Evolutionary conservation across 2,329 filamentous ascomycete genomes (phyloP), one percentile per base, ranked within the genome.

Genomic region (Beauveria sp.): DNA sequence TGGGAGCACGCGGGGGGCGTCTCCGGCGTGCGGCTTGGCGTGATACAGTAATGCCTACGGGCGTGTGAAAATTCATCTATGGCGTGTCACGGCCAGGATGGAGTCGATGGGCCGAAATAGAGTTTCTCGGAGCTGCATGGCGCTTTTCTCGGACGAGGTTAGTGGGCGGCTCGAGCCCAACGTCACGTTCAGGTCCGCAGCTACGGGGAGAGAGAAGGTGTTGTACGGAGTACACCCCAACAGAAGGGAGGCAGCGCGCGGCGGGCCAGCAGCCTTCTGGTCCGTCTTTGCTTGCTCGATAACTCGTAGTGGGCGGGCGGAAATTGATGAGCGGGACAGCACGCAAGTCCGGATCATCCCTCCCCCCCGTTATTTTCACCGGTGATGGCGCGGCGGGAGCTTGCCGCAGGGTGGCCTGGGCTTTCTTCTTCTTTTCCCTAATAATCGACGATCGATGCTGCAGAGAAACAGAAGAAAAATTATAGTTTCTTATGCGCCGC

Each of bases 111-210:
- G 58, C 58, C 40, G 26, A 60, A 60, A 60, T 60, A 60, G 58
- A 60, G 58, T 60, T 60, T 53, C 40, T 34, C 20, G 40, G 12
- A 51, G 42, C 42, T 53, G 40, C 58, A 60, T 54, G 50, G 50
- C 58, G 58, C 58, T 20, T 53, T 38, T 26, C 58, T 60, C 40
- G 49, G 58, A 48, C 50, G 58, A 60, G 58, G 46, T 45, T 60
- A 60, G 58, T 51, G 49, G 58, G 49, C 49, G 58, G 58, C 50
- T 60, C 49, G 58, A 60, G 58, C 58, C 55, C 26, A 60, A 52
- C 50, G 42, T 60, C 58, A 54, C 49, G 31, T 34, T 53, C 57
- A 52, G 38, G 48, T 52, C 20, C 40, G 12, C 20, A 20, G 28
- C 48, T 51, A 26, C 18, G 22, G 20, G 24, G 16, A 20, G 34